phyloP scores from a whole-genome alignment of 2,329 filamentous ascomycete genomes.

The Colletotrichum sansevieriae region DNA sequence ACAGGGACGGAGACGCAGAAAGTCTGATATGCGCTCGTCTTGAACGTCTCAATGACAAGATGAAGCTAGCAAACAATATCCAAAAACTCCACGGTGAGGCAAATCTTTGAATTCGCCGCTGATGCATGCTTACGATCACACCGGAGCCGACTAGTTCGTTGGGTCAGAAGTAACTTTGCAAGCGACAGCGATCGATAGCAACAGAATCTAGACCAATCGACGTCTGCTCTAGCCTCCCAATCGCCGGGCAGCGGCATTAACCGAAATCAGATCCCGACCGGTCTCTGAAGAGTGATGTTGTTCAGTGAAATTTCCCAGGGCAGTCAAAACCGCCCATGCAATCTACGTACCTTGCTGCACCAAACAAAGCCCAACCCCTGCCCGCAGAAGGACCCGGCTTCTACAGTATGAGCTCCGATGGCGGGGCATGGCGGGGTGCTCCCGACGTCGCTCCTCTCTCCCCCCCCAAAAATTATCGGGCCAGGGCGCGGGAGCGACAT shows the following conservation, averaged over 20 bases:
- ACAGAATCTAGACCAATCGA: neutral
- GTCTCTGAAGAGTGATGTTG: slow-evolving; percentile 5
- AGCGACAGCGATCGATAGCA: too few species aligned
- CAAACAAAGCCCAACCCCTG: slow-evolving; percentile 7
- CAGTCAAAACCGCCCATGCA: too few species aligned
- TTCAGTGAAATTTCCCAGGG: too few species aligned
- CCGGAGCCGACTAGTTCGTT: too few species aligned
- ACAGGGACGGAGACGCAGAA: neutral
- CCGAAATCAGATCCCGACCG: slow-evolving; percentile 28
- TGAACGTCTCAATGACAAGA: too few species aligned
- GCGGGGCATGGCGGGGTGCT: slow-evolving; percentile 43
- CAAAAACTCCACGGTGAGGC: too few species aligned
- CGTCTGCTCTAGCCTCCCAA: neutral
- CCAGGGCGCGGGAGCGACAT: slow-evolving; percentile 26
- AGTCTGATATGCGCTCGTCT: neutral
- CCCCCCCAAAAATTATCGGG: slow-evolving; percentile 28
- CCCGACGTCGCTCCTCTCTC: slow-evolving; percentile 35
- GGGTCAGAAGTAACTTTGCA: too few species aligned
- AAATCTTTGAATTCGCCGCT: too few species aligned
- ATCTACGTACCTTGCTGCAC: neutral
- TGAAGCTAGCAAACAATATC: too few species aligned
- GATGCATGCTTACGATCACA: too few species aligned
- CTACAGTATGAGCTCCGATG: slow-evolving; percentile 36
- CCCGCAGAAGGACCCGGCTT: neutral
- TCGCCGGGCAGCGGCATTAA: neutral